Percentiles rank a stretch among this genome's conserved stretches.
Conservation (phyloP, 2,329 filamentous ascomycete genomes). For the Apiospora saccharicola region DNA sequence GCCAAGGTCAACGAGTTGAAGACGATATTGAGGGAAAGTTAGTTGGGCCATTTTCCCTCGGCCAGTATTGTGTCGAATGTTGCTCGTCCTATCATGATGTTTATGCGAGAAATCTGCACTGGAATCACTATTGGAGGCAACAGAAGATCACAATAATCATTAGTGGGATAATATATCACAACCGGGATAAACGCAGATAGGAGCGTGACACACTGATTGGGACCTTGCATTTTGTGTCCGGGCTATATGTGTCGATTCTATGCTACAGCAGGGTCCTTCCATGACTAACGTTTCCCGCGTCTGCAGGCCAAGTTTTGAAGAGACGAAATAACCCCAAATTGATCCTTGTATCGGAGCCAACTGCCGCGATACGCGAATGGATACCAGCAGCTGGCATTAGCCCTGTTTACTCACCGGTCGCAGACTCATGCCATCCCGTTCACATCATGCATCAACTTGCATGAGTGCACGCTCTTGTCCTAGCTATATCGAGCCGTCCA, state of each 20-base stretch:
- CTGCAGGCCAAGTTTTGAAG: too few relatives aligned
- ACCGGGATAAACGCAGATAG: not conserved
- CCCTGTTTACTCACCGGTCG: too few relatives aligned
- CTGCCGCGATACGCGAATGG: too few relatives aligned
- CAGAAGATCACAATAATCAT: not conserved
- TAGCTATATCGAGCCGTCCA: not conserved
- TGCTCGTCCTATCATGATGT: too few relatives aligned
- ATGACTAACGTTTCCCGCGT: not conserved
- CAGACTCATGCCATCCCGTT: too few relatives aligned
- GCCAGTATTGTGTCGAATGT: too few relatives aligned
- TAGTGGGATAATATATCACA: not conserved
- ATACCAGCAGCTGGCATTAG: too few relatives aligned
- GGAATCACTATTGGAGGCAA: not conserved
- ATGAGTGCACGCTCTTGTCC: not conserved
- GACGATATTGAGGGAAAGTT: too few relatives aligned
- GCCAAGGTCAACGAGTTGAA: too few relatives aligned
- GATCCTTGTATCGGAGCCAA: too few relatives aligned
- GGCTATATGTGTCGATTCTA: not conserved
- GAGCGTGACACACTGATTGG: slow-evolving; percentile 3
- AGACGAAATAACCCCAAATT: too few relatives aligned
- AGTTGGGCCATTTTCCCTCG: too few relatives aligned
- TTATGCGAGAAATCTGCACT: not conserved
- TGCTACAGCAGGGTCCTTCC: slow-evolving; percentile 14
- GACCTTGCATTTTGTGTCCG: slow-evolving; percentile 6
- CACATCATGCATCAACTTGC: not conserved